These are phyloP conservation scores for Medicago arabica DNA, from an alignment of 306 rosid genomes.

Conservation along the genomic window DNA sequence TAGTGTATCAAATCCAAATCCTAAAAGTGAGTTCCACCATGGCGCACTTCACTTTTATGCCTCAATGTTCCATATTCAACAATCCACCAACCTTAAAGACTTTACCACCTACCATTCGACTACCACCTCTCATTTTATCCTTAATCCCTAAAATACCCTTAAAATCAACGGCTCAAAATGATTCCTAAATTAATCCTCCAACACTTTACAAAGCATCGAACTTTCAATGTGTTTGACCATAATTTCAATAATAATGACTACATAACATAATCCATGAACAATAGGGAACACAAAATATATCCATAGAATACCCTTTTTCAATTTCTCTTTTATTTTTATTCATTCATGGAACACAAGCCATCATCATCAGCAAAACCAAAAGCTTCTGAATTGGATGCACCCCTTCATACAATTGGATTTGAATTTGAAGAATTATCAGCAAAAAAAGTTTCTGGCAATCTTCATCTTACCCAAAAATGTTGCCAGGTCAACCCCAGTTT, in stretches of 20 bases:
- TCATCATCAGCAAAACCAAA: slow-evolving; percentile 40
- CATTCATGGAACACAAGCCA: slow-evolving; percentile 44
- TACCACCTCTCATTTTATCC: background rate
- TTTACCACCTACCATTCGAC: background rate
- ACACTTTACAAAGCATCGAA: background rate
- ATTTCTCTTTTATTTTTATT: background rate
- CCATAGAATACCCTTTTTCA: background rate
- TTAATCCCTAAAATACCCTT: background rate
- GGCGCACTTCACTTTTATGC: too few relatives aligned
- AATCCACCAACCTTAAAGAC: background rate
- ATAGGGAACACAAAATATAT: background rate
- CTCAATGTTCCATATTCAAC: background rate
- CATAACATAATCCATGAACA: background rate
- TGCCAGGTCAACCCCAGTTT: slow-evolving; percentile 63
- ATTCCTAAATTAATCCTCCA: background rate
- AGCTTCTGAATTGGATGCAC: slow-evolving; percentile 56
- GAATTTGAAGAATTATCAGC: slow-evolving; percentile 61
- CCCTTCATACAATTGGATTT: slow-evolving; percentile 72
- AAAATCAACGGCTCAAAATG: background rate
- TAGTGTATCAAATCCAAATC: too few relatives aligned
- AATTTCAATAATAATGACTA: background rate
- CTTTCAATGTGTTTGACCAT: background rate
- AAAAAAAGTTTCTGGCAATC: slow-evolving; percentile 66
- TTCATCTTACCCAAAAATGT: slow-evolving; percentile 64
- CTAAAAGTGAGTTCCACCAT: too few relatives aligned